phyloP scores from a whole-genome alignment of 2,329 filamentous ascomycete genomes.

The Trichoderma atroviride region DNA sequence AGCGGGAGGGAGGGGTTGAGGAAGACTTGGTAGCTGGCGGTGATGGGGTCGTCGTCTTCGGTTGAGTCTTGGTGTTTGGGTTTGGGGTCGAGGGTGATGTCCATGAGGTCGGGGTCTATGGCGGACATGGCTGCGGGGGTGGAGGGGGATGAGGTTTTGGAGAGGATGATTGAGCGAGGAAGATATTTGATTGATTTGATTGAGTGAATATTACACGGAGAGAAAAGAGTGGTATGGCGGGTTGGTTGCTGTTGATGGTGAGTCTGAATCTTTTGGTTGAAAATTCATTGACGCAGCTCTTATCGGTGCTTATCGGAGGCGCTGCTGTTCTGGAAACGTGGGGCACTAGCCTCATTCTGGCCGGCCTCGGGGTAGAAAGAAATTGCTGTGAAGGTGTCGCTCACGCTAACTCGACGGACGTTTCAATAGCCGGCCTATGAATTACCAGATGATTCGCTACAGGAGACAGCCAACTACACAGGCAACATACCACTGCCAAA shows the following conservation, averaged over 20 bases:
- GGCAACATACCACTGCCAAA: too few species aligned
- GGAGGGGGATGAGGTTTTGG: neutral
- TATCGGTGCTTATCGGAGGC: constrained; percentile 35
- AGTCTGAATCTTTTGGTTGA: constrained; percentile 2
- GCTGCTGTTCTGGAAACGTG: neutral
- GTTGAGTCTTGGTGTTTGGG: neutral
- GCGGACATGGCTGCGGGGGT: constrained; percentile 17
- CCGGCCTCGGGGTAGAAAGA: neutral
- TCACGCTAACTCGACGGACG: too few species aligned
- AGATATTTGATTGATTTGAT: neutral
- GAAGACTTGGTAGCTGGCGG: constrained; percentile 79
- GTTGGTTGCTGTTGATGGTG: neutral
- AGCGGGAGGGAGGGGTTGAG: constrained; percentile 72
- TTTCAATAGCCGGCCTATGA: too few species aligned
- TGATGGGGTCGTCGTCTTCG: constrained; percentile 63
- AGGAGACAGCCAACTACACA: too few species aligned
- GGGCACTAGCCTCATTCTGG: neutral
- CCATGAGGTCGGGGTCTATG: constrained; percentile 32
- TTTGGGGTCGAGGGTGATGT: constrained; percentile 28
- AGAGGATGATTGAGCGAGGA: neutral
- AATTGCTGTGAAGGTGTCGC: neutral
- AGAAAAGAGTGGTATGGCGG: neutral
- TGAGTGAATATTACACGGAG: too few species aligned
- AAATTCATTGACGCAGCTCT: constrained; percentile 22
- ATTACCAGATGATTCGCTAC: too few species aligned